A percentile compares a stretch with the other conserved stretches of the same genome.
These are phyloP conservation scores for Reutealis trisperma DNA, from an alignment of 345 rosid species.

Conservation along the genomic window DNA sequence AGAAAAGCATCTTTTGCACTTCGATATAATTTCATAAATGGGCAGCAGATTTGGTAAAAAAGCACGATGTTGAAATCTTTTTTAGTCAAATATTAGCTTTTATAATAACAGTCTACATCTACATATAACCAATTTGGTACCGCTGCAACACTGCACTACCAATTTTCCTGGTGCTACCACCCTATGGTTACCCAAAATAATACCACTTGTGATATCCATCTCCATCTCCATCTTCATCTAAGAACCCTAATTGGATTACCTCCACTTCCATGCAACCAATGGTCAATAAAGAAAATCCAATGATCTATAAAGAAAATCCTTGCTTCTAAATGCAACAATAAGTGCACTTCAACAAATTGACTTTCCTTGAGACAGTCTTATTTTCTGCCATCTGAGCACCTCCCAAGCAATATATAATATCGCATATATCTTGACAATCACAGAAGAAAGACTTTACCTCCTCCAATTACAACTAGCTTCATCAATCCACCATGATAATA, in stretches of 20 bases:
- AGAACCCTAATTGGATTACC: not conserved
- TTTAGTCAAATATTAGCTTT: not conserved
- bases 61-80: not conserved
- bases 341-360: constrained; percentile 10
- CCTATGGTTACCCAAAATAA: not conserved
- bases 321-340: not conserved
- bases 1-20: not conserved
- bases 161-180: not conserved
- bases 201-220: no score
- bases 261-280: not conserved
- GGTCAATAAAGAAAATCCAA: constrained; percentile 4
- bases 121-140: not conserved
- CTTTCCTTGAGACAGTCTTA: not conserved
- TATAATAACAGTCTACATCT: not conserved
- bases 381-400: constrained; percentile 9
- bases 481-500: constrained; percentile 86
- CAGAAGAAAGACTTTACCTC: constrained; percentile 53
- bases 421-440: constrained; percentile 15
- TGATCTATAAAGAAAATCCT: not conserved
- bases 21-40: not conserved
- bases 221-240: not conserved
- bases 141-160: not conserved
- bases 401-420: not conserved
- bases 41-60: constrained; percentile 1
- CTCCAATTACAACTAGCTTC: constrained; percentile 97